These are phyloP conservation scores for Aspergillus clavatus DNA, from an alignment of 2,329 filamentous ascomycete genomes.

Conservation along the genomic window DNA sequence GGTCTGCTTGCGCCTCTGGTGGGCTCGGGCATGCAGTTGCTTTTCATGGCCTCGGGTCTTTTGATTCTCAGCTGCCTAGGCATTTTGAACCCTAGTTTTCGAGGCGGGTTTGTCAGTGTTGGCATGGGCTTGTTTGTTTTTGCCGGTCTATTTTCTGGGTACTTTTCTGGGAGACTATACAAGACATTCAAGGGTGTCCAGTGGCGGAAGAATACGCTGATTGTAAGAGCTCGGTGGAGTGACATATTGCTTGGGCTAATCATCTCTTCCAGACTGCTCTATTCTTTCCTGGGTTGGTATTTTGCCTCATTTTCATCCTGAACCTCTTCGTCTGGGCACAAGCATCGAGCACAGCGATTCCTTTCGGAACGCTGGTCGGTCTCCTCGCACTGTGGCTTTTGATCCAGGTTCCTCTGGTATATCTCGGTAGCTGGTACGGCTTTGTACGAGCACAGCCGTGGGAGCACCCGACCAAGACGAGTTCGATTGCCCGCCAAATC, in stretches of 20 bases:
- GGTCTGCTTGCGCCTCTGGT: slow-evolving; percentile 72
- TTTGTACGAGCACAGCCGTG: slow-evolving; percentile 63
- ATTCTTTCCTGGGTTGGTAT: slow-evolving; percentile 73
- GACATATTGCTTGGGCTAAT: slow-evolving; percentile 13
- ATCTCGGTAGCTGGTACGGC: slow-evolving; percentile 72
- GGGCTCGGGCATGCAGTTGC: slow-evolving; percentile 79
- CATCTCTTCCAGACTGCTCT: slow-evolving; percentile 55
- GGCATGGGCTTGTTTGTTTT: slow-evolving; percentile 78
- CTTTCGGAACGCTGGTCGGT: slow-evolving; percentile 70
- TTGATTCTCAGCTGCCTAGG: slow-evolving; percentile 70
- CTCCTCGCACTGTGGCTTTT: slow-evolving; percentile 76
- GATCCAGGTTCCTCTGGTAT: slow-evolving; percentile 80
- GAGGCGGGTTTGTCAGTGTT: slow-evolving; percentile 83
- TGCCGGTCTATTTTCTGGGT: slow-evolving; percentile 78
- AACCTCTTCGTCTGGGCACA: slow-evolving; percentile 90
- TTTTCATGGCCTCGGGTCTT: slow-evolving; percentile 74
- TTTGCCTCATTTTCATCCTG: slow-evolving; percentile 69
- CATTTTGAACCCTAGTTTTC: slow-evolving; percentile 77
- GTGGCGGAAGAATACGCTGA: slow-evolving; percentile 70
- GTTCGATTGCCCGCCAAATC: slow-evolving; percentile 65
- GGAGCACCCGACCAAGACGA: slow-evolving; percentile 78
- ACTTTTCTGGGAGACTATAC: slow-evolving; percentile 79
- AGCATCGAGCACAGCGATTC: slow-evolving; percentile 80
- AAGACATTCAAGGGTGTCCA: slow-evolving; percentile 73
- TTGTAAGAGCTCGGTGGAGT: slow-evolving; percentile 37